Conservation (phyloP, 225 moss, liverwort and hornwort species). For the Pleurozium schreberi region DNA sequence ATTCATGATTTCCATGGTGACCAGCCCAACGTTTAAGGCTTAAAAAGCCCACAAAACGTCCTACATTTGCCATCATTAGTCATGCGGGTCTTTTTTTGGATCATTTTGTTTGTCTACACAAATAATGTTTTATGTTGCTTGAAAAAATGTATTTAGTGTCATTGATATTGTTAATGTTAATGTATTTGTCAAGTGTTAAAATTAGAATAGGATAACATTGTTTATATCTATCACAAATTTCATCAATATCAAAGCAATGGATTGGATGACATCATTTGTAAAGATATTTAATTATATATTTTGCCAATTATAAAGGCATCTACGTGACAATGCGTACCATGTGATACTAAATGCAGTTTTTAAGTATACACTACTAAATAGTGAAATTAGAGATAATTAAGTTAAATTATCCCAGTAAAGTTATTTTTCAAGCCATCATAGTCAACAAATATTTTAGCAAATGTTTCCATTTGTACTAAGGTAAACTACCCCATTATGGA, state of each 20-base stretch:
- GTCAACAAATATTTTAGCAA: not conserved
- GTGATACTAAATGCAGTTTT: fast-evolving
- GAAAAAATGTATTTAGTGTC: not conserved
- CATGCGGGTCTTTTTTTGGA: too few species aligned
- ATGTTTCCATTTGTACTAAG: too few species aligned
- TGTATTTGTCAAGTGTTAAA: not conserved
- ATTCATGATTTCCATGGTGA: too few species aligned
- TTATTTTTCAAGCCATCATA: not conserved
- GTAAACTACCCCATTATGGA: too few species aligned
- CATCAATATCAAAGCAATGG: not conserved
- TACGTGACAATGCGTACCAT: not conserved
- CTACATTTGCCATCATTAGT: not conserved
- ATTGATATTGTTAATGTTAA: not conserved
- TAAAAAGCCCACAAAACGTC: not conserved
- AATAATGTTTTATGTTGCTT: not conserved
- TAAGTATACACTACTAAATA: not conserved
- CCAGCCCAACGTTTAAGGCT: too few species aligned
- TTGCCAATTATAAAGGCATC: too few species aligned
- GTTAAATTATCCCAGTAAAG: not conserved
- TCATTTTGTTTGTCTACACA: not conserved
- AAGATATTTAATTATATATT: not conserved
- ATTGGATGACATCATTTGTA: not conserved
- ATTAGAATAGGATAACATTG: not conserved
- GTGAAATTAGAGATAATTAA: not conserved
- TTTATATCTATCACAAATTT: not conserved